phyloP scores from a whole-genome alignment of 768 basidiomycete genomes.

The Russula sp. region DNA sequence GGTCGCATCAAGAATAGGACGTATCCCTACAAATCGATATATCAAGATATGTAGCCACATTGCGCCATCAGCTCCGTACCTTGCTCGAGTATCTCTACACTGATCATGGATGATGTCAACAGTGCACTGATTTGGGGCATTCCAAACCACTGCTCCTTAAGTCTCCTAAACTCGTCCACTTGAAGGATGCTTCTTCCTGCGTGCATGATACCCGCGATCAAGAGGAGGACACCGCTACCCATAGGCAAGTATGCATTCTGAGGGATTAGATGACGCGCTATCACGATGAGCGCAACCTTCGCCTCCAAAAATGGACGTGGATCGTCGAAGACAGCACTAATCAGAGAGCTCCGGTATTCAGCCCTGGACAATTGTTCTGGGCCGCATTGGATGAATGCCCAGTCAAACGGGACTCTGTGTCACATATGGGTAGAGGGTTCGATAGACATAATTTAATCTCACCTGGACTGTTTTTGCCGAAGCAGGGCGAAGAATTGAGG shows the following conservation, averaged over 20 bases:
- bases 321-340: slow-evolving; percentile 1
- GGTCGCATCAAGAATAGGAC: background rate
- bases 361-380: slow-evolving; percentile 1
- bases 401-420: slow-evolving; percentile 11
- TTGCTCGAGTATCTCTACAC: background rate
- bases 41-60: background rate
- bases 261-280: background rate
- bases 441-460: background rate
- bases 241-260: background rate
- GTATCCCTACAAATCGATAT: background rate
- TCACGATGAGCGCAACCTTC: slow-evolving; percentile 7
- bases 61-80: background rate
- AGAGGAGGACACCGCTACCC: background rate
- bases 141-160: slow-evolving; percentile 12
- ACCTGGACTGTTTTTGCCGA: slow-evolving; percentile 1
- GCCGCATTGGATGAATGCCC: slow-evolving; percentile 14
- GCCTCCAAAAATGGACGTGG: slow-evolving; percentile 9
- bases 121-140: slow-evolving; percentile 4
- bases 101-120: background rate
- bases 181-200: background rate
- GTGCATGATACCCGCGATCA: slow-evolving; percentile 13
- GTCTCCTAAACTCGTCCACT: background rate
- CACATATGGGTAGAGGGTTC: background rate
- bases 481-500: background rate
- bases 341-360: slow-evolving; percentile 10